These are phyloP conservation scores for Carex scoparia DNA, from an alignment of 176 grass and related monocot species.

Conservation along the genomic window DNA sequence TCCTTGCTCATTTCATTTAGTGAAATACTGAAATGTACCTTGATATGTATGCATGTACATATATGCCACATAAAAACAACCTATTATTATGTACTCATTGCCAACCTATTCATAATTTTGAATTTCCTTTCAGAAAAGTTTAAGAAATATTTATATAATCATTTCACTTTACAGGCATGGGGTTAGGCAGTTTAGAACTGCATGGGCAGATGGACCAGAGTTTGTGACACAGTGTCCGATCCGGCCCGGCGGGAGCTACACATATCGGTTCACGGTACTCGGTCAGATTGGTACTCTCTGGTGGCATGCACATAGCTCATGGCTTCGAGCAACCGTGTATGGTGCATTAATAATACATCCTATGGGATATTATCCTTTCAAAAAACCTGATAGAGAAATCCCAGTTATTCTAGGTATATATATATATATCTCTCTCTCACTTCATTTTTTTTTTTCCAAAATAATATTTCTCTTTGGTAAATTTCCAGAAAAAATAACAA, in stretches of 20 bases:
- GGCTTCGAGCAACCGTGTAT: conserved; percentile 83
- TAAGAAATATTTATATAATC: neutral
- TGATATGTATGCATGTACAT: neutral
- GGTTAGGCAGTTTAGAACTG: conserved; percentile 75
- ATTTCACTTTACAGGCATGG: conserved; percentile 45
- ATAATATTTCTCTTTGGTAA: neutral
- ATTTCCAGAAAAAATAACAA: conserved; percentile 6
- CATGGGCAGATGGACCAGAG: conserved; percentile 86
- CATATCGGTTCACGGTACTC: conserved; percentile 65
- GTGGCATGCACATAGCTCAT: conserved; percentile 95
- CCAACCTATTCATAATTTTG: neutral
- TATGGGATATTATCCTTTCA: conserved; percentile 52
- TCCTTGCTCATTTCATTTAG: no score
- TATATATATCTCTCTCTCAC: neutral
- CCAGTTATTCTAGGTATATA: conserved; percentile 67
- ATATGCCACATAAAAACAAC: neutral
- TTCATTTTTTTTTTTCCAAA: neutral
- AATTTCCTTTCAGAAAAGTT: neutral
- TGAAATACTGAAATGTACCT: neutral
- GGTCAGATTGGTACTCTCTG: conserved; percentile 83
- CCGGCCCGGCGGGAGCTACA: conserved; percentile 57
- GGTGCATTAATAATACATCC: conserved; percentile 74
- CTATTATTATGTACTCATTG: neutral
- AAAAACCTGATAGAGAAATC: conserved; percentile 35
- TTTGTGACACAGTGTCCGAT: conserved; percentile 96